Percentiles rank a stretch among this genome's conserved stretches.
Conservation (phyloP, 371 early-diverging fungal genomes). For the Umbelopsis sp. region DNA sequence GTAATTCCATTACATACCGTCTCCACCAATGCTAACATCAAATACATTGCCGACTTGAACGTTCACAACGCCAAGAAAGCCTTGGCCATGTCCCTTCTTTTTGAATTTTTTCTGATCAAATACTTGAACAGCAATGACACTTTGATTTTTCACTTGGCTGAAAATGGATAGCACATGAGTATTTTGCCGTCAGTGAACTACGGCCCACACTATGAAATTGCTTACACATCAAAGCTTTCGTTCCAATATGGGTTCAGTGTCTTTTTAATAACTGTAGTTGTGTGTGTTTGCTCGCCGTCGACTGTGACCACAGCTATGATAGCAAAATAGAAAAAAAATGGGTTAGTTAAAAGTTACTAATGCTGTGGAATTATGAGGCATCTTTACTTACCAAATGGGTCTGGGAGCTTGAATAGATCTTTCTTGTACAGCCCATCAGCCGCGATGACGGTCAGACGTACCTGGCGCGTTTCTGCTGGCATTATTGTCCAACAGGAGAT, state of each 20-base stretch:
- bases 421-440: constrained; percentile 91
- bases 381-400: constrained; percentile 67
- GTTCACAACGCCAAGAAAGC: constrained; percentile 93
- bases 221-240: constrained; percentile 72
- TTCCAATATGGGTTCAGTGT: constrained; percentile 86
- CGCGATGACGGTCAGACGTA: constrained; percentile 76
- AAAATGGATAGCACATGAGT: constrained; percentile 12
- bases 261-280: constrained; percentile 76
- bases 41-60: constrained; percentile 81
- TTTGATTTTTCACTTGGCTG: constrained; percentile 73
- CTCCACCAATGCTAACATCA: constrained; percentile 72
- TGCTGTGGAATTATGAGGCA: background rate
- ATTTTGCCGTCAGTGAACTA: background rate
- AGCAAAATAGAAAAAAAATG: constrained; percentile 65
- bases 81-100: constrained; percentile 92
- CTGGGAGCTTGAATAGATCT: constrained; percentile 68
- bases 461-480: constrained; percentile 39
- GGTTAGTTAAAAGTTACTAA: constrained; percentile 20
- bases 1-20: constrained; percentile 49
- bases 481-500: background rate
- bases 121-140: constrained; percentile 90
- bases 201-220: background rate
- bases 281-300: constrained; percentile 83
- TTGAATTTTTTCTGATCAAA: constrained; percentile 97
- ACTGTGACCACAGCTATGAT: constrained; percentile 89